A percentile compares a stretch with the other conserved stretches of the same genome.
Evolutionary conservation across 192 early-diverging fungal species (phyloP).

Genomic region (Backusella parvicylindrica): DNA sequence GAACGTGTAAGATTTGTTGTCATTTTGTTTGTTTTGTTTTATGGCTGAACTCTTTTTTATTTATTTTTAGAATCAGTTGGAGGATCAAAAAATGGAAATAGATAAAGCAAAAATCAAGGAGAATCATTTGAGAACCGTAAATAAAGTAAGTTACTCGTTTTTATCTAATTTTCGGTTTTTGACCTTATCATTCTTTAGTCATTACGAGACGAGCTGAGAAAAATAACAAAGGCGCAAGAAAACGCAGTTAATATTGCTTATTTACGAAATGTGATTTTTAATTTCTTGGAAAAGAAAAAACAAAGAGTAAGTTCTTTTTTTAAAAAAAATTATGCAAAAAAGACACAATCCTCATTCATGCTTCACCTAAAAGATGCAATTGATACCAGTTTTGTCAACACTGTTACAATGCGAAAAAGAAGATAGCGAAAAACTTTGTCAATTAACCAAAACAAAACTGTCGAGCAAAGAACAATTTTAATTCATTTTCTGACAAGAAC

Average conservation of each 20-base stretch:
- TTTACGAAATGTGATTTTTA: slow-evolving; percentile 10
- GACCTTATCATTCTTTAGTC: not conserved
- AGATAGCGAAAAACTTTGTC: not conserved
- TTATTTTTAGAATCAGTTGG: not conserved
- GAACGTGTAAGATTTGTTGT: not conserved
- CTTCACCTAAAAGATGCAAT: not conserved
- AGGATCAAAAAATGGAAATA: not conserved
- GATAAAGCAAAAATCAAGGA: not conserved
- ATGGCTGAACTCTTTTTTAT: not conserved
- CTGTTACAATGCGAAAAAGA: not conserved
- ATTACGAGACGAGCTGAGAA: slow-evolving; percentile 13
- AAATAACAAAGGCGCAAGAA: not conserved
- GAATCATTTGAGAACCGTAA: not conserved
- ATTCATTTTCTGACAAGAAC: not conserved
- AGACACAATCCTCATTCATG: not conserved
- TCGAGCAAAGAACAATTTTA: not conserved
- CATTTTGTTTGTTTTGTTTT: not conserved
- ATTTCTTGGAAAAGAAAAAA: slow-evolving; percentile 10
- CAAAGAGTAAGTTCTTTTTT: not conserved
- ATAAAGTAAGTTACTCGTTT: not conserved
- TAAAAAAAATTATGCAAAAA: not conserved
- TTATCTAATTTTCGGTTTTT: not conserved
- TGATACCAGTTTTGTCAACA: not conserved
- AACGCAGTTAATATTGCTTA: slow-evolving; percentile 4
- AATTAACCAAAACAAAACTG: not conserved